Base-by-base conservation (phyloP, 1,284 basidiomycete genomes). In the Apiotrichum domesticum region DNA sequence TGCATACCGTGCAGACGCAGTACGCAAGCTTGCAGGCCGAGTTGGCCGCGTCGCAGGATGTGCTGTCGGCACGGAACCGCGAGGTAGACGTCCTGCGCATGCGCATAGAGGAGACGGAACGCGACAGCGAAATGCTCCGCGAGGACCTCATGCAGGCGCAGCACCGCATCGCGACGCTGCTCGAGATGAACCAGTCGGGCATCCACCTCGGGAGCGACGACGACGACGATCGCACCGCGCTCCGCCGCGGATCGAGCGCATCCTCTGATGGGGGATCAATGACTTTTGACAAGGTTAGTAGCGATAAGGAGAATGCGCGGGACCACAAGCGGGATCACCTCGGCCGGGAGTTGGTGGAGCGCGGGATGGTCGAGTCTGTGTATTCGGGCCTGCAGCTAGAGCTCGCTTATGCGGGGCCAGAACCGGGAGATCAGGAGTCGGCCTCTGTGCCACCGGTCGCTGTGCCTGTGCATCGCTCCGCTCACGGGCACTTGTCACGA, bases 21-120 rank as follows among this genome's bases (percentile, higher is more conserved):
- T 82, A 92, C 48, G 84, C 87, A 48, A 80, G 81, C 15, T 79
- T 92, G 48, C 85, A 86, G 58, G 88, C 89, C 63, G 86, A 83
- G 66, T 80, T 94, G 50, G 77, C 86, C 83, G 62, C 88, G 85
- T 73, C 85, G 82, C 61, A 87, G 85, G 75, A 87, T 85, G 43
- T 89, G 86, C 66, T 88, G 85, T 68, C 85, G 83, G 61, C 83
- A 83, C 58, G 83, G 14, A 72, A 83, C 57, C 85, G 87, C 59
- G 90, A 95, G 58, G 82, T 91, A 47, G 87, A 92, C 58, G 83
- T 76, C 0, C 62, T 75, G 37, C 66, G 76, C 3, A 69, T 69
- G 58, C 66, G 71, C 45, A 54, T 70, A 39, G 67, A 73, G 56
- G 72, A 75, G 21, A 63, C 70, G 1, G 73, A 77, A 59, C 57